Percentiles rank a stretch among this genome's conserved stretches.
Conservation (phyloP, 2,329 filamentous ascomycete species). For the Mycosphaerella arachidis region DNA sequence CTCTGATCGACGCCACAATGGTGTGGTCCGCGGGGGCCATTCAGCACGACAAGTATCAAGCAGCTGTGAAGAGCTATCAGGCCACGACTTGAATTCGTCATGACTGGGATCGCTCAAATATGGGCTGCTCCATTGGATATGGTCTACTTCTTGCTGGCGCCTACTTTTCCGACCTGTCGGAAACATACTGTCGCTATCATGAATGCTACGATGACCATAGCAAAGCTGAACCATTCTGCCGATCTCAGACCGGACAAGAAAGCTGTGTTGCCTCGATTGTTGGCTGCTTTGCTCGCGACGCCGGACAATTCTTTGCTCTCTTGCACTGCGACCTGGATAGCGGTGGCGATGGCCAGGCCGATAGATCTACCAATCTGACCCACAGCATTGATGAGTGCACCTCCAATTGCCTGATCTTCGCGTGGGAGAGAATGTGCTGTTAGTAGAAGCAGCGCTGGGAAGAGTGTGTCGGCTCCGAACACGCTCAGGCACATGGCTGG, state of each 20-base stretch:
- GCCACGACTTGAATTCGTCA: background rate
- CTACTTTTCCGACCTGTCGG: slow-evolving; percentile 29
- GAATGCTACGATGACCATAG: slow-evolving; percentile 33
- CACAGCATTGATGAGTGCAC: slow-evolving; percentile 63
- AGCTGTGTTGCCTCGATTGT: slow-evolving; percentile 23
- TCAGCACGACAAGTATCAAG: slow-evolving; percentile 67
- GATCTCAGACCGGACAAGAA: slow-evolving; percentile 38
- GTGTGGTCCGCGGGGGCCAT: slow-evolving; percentile 74
- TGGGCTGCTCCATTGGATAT: background rate
- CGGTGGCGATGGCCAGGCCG: slow-evolving; percentile 61
- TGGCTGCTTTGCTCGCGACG: slow-evolving; percentile 28
- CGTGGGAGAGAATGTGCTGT: slow-evolving; percentile 58
- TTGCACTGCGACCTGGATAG: slow-evolving; percentile 58
- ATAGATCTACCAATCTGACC: slow-evolving; percentile 62
- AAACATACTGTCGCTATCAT: slow-evolving; percentile 33
- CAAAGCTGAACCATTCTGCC: slow-evolving; percentile 40
- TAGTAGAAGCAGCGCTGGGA: slow-evolving; percentile 62
- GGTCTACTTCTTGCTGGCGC: slow-evolving; percentile 19
- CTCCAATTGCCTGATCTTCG: slow-evolving; percentile 63
- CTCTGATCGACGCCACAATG: slow-evolving; percentile 66
- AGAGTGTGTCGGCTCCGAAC: slow-evolving; percentile 62
- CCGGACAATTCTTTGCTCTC: slow-evolving; percentile 33
- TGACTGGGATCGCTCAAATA: background rate
- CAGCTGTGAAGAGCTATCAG: slow-evolving; percentile 40
- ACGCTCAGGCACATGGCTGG: slow-evolving; percentile 63